Conservation (phyloP, 257 asterid genomes). For the Penstemon newberryi region DNA sequence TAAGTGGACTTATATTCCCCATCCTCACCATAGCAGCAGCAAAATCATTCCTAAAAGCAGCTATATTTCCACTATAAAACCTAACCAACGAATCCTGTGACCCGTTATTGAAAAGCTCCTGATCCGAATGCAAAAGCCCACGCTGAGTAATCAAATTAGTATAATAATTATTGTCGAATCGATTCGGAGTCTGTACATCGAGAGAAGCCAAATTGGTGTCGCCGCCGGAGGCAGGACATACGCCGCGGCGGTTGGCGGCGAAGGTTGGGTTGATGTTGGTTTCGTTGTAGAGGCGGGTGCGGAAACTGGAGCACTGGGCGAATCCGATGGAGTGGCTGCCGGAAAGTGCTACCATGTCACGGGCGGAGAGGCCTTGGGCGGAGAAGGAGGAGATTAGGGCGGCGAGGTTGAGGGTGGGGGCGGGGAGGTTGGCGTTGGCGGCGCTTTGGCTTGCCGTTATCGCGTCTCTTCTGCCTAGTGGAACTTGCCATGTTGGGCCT, state of each 20-base stretch:
- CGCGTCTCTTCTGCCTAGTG: constrained; percentile 63
- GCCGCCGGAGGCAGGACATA: constrained; percentile 58
- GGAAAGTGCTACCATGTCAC: constrained; percentile 65
- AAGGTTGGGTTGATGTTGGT: constrained; percentile 54
- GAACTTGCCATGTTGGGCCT: constrained; percentile 58
- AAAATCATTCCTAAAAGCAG: constrained; percentile 44
- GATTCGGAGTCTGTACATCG: constrained; percentile 38
- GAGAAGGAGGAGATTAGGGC: constrained; percentile 44
- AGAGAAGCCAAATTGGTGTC: constrained; percentile 43
- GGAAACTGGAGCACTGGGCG: constrained; percentile 53
- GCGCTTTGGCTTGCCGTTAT: constrained; percentile 49
- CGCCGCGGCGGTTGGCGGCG: constrained; percentile 44
- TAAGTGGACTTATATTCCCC: constrained; percentile 69
- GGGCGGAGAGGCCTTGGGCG: constrained; percentile 46
- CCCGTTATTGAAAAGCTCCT: constrained; percentile 67
- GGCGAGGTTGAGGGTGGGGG: constrained; percentile 43
- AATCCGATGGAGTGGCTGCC: constrained; percentile 71
- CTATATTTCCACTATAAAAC: constrained; percentile 30
- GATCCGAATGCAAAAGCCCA: constrained; percentile 71
- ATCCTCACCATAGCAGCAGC: constrained; percentile 58
- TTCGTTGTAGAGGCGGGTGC: constrained; percentile 57
- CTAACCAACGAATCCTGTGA: constrained; percentile 50
- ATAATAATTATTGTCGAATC: constrained; percentile 54
- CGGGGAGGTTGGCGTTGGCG: constrained; percentile 53
- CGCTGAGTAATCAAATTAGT: constrained; percentile 37